Percentiles rank a stretch among this genome's conserved stretches.
These are phyloP conservation scores for Kingdonia uniflora DNA, from an alignment of 164 flowering plant species.

Conservation along the genomic window DNA sequence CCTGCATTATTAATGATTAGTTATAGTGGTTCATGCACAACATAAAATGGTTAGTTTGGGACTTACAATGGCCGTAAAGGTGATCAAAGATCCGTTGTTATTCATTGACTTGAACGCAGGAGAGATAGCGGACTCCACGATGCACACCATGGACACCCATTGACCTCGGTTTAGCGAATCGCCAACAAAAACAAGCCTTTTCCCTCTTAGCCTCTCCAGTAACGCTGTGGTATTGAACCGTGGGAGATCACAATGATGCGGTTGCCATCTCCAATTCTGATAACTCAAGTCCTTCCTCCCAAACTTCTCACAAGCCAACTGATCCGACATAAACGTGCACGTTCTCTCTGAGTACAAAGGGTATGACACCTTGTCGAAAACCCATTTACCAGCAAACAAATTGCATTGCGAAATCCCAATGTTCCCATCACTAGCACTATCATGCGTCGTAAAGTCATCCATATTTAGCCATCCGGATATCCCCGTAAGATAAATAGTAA, in stretches of 20 bases:
- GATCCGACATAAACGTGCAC: slow-evolving; percentile 79
- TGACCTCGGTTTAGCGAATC: slow-evolving; percentile 80
- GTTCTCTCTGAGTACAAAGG: slow-evolving; percentile 62
- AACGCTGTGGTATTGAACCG: slow-evolving; percentile 83
- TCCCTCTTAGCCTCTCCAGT: slow-evolving; percentile 65
- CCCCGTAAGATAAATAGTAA: slow-evolving; percentile 27
- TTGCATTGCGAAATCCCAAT: slow-evolving; percentile 23
- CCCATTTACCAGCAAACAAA: slow-evolving; percentile 74
- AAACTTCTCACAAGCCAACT: slow-evolving; percentile 74
- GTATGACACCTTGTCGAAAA: slow-evolving; percentile 55
- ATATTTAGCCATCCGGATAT: slow-evolving; percentile 9
- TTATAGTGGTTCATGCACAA: neutral
- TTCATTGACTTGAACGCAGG: slow-evolving; percentile 33
- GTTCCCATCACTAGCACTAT: neutral
- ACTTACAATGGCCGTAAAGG: slow-evolving; percentile 53
- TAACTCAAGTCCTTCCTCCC: slow-evolving; percentile 67
- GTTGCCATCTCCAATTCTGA: slow-evolving; percentile 93
- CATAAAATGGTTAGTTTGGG: too few relatives aligned
- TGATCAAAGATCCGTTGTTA: slow-evolving; percentile 45
- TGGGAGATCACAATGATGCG: slow-evolving; percentile 71
- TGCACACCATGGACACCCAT: slow-evolving; percentile 86
- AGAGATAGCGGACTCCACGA: slow-evolving; percentile 40
- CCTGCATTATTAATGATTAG: slow-evolving; percentile 25
- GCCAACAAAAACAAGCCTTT: slow-evolving; percentile 79
- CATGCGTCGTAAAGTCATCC: slow-evolving; percentile 2